Evolutionary conservation across 176 grass and related monocot genomes (phyloP).

Genomic region (Puya raimondii): DNA sequence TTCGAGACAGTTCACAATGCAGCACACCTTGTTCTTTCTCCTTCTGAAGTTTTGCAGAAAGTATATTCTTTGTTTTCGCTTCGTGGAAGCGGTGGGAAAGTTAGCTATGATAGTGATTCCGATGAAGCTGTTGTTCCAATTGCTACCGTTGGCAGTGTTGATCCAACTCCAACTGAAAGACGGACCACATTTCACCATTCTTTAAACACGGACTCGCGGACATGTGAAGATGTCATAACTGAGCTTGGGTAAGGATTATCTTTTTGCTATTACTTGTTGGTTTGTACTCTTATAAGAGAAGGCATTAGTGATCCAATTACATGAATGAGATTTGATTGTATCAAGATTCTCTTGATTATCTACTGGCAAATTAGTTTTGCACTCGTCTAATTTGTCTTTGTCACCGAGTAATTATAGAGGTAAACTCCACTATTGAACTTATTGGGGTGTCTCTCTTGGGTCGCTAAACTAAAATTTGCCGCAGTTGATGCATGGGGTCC

Average conservation of each 20-base stretch:
- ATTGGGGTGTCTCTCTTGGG: too few relatives aligned
- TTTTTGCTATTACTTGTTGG: not conserved
- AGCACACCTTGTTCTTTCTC: conserved; percentile 82
- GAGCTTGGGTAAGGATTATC: conserved; percentile 70
- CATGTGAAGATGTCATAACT: conserved; percentile 91
- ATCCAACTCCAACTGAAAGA: conserved; percentile 59
- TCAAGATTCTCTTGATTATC: not conserved
- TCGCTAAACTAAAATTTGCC: too few relatives aligned
- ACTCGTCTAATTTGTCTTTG: too few relatives aligned
- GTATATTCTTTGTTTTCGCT: conserved; percentile 49
- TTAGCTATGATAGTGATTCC: conserved; percentile 22
- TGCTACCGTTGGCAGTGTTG: conserved; percentile 54
- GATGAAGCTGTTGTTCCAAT: conserved; percentile 45
- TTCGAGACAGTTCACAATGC: conserved; percentile 77
- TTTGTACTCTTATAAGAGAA: not conserved
- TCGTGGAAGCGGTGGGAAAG: conserved; percentile 18
- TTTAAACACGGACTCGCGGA: conserved; percentile 88
- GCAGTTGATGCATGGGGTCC: too few relatives aligned
- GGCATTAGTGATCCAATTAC: not conserved
- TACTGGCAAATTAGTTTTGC: too few relatives aligned
- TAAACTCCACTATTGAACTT: too few relatives aligned
- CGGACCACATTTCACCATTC: conserved; percentile 51
- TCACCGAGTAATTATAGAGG: too few relatives aligned
- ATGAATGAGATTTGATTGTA: not conserved
- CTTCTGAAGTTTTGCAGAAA: conserved; percentile 66